These are phyloP conservation scores for Phytophthora hybrid DNA, from an alignment of 352 stramenopile genomes.

Conservation along the genomic window DNA sequence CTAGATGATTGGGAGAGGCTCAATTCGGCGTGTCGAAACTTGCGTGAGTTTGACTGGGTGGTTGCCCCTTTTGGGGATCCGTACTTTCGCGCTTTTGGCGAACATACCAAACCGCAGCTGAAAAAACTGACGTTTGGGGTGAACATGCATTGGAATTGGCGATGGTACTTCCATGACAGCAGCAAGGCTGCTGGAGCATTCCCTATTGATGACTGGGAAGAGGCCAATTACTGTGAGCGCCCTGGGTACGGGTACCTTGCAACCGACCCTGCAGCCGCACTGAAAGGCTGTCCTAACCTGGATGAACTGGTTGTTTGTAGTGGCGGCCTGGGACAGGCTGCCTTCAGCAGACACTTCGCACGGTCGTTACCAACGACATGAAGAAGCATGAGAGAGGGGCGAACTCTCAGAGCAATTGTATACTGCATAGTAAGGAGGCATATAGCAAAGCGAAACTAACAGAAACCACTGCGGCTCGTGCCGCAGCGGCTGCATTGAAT, in stretches of 20 bases:
- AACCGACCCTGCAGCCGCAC: conserved; percentile 23
- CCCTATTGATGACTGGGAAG: conserved; percentile 11
- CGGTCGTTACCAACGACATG: conserved; percentile 3
- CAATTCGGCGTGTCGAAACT: conserved; percentile 32
- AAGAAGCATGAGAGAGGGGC: background rate
- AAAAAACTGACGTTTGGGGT: conserved; percentile 39
- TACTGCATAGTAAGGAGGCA: no score
- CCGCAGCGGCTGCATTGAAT: conserved; percentile 8
- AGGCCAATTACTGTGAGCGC: conserved; percentile 4
- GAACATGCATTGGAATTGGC: conserved; percentile 51
- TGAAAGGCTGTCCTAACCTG: conserved; percentile 43
- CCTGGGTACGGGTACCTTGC: conserved; percentile 30
- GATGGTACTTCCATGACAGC: conserved; percentile 34
- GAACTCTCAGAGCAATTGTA: conserved; percentile 3
- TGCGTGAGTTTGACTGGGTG: conserved; percentile 47
- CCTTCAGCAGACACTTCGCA: conserved; percentile 4
- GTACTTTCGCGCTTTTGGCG: conserved; percentile 47
- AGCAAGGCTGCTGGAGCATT: conserved; percentile 8
- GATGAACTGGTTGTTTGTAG: conserved; percentile 22
- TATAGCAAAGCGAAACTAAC: no score
- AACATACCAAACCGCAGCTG: conserved; percentile 39
- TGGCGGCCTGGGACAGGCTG: conserved; percentile 1
- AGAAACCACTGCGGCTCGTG: background rate
- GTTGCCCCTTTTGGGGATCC: conserved; percentile 41
- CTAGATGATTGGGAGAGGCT: conserved; percentile 40